These are phyloP conservation scores for Aspergillus diversus DNA, from an alignment of 495 filamentous ascomycete species.

Conservation along the genomic window DNA sequence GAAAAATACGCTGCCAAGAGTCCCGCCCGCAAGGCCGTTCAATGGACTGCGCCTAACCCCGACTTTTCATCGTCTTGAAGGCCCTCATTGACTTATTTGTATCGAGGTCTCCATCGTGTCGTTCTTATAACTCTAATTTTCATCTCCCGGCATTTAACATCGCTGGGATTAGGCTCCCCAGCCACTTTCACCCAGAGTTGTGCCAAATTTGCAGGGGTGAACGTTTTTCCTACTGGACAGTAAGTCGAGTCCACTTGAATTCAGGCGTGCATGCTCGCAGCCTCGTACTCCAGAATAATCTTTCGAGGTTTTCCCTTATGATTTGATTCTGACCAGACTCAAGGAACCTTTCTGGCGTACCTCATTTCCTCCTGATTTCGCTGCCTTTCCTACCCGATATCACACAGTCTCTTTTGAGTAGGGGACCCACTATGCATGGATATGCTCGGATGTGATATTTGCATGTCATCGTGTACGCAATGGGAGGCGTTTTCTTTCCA, in stretches of 20 bases:
- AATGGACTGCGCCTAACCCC: slow-evolving; percentile 3
- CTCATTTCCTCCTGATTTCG: slow-evolving; percentile 17
- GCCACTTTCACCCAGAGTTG: not conserved
- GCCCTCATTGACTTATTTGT: not conserved
- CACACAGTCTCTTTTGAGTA: slow-evolving; percentile 21
- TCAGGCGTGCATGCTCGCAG: not conserved
- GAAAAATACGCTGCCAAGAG: slow-evolving; percentile 7
- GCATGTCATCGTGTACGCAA: slow-evolving; percentile 12
- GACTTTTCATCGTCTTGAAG: not conserved
- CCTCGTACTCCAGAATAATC: not conserved
- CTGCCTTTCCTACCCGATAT: slow-evolving; percentile 20
- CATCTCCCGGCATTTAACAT: not conserved
- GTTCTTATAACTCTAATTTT: not conserved
- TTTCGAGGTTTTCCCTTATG: not conserved
- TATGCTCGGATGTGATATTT: slow-evolving; percentile 22
- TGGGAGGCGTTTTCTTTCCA: slow-evolving; percentile 11
- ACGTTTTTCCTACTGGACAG: not conserved
- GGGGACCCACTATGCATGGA: slow-evolving; percentile 30
- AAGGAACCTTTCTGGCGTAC: slow-evolving; percentile 14
- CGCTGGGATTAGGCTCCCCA: not conserved
- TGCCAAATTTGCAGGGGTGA: slow-evolving; percentile 2
- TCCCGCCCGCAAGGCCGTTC: not conserved
- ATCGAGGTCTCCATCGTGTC: not conserved
- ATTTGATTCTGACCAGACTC: slow-evolving; percentile 14
- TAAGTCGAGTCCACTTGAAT: not conserved